These are phyloP conservation scores for Beauveria bassiana DNA, from an alignment of 2,329 filamentous ascomycete species.

Conservation along the genomic window DNA sequence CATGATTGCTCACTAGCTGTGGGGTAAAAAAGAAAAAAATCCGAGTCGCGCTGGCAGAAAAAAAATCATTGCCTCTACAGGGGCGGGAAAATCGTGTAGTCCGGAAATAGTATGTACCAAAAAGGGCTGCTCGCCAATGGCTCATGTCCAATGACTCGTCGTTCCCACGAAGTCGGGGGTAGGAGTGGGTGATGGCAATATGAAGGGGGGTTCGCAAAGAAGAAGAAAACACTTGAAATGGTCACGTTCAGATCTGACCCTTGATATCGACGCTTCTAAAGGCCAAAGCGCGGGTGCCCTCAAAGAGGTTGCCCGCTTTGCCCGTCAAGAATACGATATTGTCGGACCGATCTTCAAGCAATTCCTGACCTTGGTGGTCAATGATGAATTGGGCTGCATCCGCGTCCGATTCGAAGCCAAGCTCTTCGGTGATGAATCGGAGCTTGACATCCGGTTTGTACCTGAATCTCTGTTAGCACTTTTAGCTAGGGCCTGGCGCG, in stretches of 20 bases:
- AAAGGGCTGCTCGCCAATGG: neutral
- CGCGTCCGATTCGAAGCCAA: conserved; percentile 88
- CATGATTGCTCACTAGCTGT: neutral
- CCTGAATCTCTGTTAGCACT: conserved; percentile 39
- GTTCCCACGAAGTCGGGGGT: neutral
- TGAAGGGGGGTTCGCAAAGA: neutral
- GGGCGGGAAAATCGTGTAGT: neutral
- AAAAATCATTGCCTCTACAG: conserved; percentile 1
- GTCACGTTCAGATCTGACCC: conserved; percentile 69
- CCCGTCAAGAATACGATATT: conserved; percentile 65
- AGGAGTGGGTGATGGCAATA: neutral
- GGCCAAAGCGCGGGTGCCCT: conserved; percentile 62
- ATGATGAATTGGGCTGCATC: conserved; percentile 88
- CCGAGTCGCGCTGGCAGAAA: neutral
- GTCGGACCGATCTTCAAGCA: conserved; percentile 70
- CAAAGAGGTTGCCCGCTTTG: conserved; percentile 68
- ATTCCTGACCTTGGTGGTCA: conserved; percentile 65
- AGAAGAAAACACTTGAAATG: neutral
- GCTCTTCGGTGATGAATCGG: conserved; percentile 88
- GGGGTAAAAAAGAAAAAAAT: neutral
- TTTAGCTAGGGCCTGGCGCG: neutral
- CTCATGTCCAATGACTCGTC: neutral
- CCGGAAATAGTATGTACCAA: neutral
- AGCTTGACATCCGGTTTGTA: conserved; percentile 88
- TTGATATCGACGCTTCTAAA: conserved; percentile 93